Evolutionary conservation across 257 asterid species (phyloP).

Genomic region (Nicotiana paniculata): DNA sequence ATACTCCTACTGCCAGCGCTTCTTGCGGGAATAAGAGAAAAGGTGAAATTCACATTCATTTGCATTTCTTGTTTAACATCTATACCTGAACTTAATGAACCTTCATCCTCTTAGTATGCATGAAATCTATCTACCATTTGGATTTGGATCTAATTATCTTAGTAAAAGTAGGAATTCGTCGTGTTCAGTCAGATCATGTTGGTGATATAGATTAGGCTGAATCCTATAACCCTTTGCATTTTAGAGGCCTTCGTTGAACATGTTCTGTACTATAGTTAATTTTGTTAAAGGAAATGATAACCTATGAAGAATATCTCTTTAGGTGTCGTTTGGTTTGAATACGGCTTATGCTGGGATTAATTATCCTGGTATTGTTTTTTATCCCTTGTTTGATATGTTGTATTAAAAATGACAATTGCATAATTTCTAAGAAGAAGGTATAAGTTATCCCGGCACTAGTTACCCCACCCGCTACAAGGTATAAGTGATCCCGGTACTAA

Average conservation of each 20-base stretch:
- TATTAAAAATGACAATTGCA: no score
- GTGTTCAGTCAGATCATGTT: not conserved
- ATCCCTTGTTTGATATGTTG: no score
- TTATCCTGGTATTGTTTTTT: no score
- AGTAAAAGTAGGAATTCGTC: not conserved
- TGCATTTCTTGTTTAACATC: not conserved
- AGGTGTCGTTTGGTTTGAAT: no score
- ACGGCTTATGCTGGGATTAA: no score
- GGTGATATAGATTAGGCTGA: not conserved
- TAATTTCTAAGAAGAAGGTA: no score
- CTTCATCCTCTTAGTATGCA: not conserved
- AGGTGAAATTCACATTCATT: constrained; percentile 1
- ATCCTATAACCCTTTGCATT: not conserved
- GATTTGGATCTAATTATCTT: no score
- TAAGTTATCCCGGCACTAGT: no score
- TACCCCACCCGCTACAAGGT: no score
- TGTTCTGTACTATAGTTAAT: no score
- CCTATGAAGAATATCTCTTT: not conserved
- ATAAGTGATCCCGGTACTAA: no score
- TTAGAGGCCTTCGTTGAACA: not conserved
- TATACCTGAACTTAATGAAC: not conserved
- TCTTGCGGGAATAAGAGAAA: not conserved
- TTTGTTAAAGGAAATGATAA: not conserved
- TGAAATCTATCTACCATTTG: not conserved
- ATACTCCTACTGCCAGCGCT: not conserved